These are phyloP conservation scores for Kodamaea kakaduensis DNA, from an alignment of 805 yeast genomes.

Conservation along the genomic window DNA sequence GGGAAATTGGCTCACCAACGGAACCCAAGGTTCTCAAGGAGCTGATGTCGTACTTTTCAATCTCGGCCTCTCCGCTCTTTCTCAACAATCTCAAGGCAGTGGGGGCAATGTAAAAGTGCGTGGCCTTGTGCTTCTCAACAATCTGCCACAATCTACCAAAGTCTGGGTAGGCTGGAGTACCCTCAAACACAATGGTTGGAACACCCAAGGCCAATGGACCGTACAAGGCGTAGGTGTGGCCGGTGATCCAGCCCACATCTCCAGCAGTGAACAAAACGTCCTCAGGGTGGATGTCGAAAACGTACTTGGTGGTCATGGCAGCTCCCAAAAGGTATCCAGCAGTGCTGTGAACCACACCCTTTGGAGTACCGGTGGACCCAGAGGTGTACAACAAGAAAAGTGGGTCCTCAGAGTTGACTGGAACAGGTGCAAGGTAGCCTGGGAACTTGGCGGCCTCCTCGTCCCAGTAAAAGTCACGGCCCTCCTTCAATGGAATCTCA, in stretches of 20 bases:
- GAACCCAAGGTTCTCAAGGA: slow-evolving; percentile 72
- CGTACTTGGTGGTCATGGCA: slow-evolving; percentile 65
- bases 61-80: slow-evolving; percentile 64
- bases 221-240: slow-evolving; percentile 78
- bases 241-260: slow-evolving; percentile 90
- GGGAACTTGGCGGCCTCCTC: slow-evolving; percentile 63
- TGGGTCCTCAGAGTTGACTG: slow-evolving; percentile 78
- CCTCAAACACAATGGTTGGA: slow-evolving; percentile 78
- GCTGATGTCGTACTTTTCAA: slow-evolving; percentile 57
- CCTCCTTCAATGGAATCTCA: slow-evolving; percentile 45
- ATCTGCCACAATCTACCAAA: slow-evolving; percentile 79
- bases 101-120: slow-evolving; percentile 82
- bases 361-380: slow-evolving; percentile 86
- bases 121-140: slow-evolving; percentile 64
- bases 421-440: slow-evolving; percentile 67
- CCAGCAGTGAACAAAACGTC: slow-evolving; percentile 83
- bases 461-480: slow-evolving; percentile 76
- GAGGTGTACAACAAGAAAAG: slow-evolving; percentile 78
- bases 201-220: slow-evolving; percentile 78
- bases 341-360: slow-evolving; percentile 79
- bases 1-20: slow-evolving; percentile 83
- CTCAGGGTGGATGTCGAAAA: slow-evolving; percentile 70
- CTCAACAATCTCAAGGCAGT: slow-evolving; percentile 75
- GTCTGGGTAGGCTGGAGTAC: slow-evolving; percentile 83
- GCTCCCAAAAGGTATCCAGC: slow-evolving; percentile 79